A percentile compares a stretch with the other conserved stretches of the same genome.
These are phyloP conservation scores for Paulownia fortunei DNA, from an alignment of 257 asterid species.

Conservation along the genomic window DNA sequence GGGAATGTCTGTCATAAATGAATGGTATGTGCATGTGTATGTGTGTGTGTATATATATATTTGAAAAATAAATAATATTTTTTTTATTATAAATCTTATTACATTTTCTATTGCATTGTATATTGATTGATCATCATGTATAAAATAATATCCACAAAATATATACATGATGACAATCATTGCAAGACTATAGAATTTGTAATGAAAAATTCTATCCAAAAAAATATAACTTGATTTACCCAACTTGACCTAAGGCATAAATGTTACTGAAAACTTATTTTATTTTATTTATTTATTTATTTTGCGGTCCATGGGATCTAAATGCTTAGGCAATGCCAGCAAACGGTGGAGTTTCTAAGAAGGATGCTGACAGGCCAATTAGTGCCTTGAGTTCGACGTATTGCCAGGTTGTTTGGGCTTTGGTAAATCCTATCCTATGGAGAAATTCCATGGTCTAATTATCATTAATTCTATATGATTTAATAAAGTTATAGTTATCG, in stretches of 20 bases:
- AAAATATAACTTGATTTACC: no score
- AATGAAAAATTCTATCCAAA: not conserved
- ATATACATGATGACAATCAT: no score
- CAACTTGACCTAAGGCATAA: no score
- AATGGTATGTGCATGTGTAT: not conserved
- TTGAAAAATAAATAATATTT: no score
- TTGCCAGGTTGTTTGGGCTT: not conserved
- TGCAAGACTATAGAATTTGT: no score
- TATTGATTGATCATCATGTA: no score
- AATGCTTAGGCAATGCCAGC: conserved; percentile 24
- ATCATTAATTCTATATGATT: no score
- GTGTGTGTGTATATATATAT: not conserved
- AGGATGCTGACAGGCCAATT: conserved; percentile 31
- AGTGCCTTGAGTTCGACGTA: conserved; percentile 27
- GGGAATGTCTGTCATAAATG: conserved; percentile 36
- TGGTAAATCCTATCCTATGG: no score
- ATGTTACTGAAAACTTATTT: not conserved
- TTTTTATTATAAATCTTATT: no score
- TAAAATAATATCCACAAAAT: no score
- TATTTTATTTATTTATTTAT: not conserved
- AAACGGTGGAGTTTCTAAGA: conserved; percentile 15
- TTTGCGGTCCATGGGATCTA: conserved; percentile 29
- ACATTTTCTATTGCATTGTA: no score
- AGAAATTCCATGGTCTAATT: not conserved
- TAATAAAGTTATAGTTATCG: no score